Conservation (phyloP, 139 green algal species). For the Trebouxia sp. region DNA sequence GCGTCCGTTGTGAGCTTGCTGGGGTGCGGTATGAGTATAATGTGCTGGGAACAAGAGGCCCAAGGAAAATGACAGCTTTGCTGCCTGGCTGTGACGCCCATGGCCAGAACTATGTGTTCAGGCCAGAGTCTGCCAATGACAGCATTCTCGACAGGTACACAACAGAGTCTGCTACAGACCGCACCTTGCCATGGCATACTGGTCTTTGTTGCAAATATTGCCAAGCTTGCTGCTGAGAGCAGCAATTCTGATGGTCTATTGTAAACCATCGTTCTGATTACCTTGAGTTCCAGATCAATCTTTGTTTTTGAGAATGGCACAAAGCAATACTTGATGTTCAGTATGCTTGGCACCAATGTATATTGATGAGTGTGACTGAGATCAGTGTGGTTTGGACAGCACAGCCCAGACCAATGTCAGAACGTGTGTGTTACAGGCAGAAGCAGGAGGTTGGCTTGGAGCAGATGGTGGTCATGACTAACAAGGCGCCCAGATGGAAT, state of each 20-base stretch:
- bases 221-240: no score
- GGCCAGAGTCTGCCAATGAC: not conserved
- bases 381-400: no score
- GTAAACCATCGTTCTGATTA: no score
- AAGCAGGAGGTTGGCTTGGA: slow-evolving; percentile 28
- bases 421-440: slow-evolving; percentile 38
- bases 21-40: slow-evolving; percentile 88
- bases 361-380: no score
- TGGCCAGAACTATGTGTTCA: slow-evolving; percentile 15
- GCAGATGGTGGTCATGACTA: slow-evolving; percentile 70
- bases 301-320: no score
- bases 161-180: not conserved
- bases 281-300: no score
- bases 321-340: no score
- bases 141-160: slow-evolving; percentile 33
- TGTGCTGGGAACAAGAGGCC: slow-evolving; percentile 90
- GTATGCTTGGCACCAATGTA: no score
- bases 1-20: slow-evolving; percentile 63
- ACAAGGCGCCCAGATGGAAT: slow-evolving; percentile 95
- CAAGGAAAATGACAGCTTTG: slow-evolving; percentile 84
- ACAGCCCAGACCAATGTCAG: no score
- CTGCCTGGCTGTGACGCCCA: slow-evolving; percentile 60
- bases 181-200: not conserved
- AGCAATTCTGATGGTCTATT: no score
- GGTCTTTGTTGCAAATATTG: no score